These are phyloP conservation scores for Agaricus blazei DNA, from an alignment of 768 basidiomycete species.

Conservation along the genomic window DNA sequence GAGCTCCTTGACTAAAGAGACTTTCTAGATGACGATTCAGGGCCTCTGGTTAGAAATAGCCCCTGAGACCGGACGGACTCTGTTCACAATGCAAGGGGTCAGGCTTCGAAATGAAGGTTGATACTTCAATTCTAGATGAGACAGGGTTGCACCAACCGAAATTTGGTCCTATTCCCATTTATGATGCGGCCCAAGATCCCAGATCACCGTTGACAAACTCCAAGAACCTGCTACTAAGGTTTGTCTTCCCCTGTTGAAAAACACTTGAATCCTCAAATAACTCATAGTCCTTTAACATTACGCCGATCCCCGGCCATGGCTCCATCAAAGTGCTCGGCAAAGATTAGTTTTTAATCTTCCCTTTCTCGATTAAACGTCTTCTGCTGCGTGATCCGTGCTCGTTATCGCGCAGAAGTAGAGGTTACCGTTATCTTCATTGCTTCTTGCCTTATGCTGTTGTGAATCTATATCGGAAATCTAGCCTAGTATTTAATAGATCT, in stretches of 20 bases:
- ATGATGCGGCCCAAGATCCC: constrained; percentile 3
- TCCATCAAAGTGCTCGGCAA: background rate
- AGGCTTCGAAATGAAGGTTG: background rate
- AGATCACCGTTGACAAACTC: constrained; percentile 2
- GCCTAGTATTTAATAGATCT: no score
- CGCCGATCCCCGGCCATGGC: constrained; percentile 14
- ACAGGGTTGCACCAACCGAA: constrained; percentile 1
- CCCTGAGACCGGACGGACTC: background rate
- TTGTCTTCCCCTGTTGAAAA: background rate
- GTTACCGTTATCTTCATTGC: no score
- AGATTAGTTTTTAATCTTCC: no score
- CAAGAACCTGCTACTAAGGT: background rate
- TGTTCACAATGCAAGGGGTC: constrained; percentile 7
- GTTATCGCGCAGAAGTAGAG: no score
- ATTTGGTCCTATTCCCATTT: background rate
- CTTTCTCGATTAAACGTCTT: no score
- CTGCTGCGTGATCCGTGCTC: no score
- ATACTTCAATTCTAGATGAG: background rate
- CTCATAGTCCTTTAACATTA: constrained; percentile 10
- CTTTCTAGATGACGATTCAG: background rate
- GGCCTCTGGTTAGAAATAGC: background rate
- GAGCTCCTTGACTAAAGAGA: background rate
- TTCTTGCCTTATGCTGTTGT: no score
- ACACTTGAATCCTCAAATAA: background rate
- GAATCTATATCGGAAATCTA: no score